Evolutionary conservation across 176 grass and related monocot species (phyloP).

Genomic region (Calamus simplicifolius): DNA sequence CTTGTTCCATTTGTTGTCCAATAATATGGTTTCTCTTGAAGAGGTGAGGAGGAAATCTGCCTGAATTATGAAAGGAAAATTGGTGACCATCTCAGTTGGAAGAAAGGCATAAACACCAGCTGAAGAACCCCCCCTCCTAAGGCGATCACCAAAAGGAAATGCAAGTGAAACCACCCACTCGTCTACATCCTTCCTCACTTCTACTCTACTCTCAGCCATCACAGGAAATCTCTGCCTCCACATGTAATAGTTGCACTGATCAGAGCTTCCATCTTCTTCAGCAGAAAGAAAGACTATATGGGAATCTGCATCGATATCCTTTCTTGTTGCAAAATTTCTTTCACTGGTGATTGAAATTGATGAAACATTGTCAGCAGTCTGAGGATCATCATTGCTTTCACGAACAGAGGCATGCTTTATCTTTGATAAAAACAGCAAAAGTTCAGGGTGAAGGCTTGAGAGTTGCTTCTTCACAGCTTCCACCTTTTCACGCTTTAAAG

Average conservation of each 20-base stretch:
- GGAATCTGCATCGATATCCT: slow-evolving; percentile 48
- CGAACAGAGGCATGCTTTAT: slow-evolving; percentile 42
- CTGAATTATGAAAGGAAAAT: slow-evolving; percentile 72
- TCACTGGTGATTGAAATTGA: slow-evolving; percentile 56
- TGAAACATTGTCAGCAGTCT: too few relatives aligned
- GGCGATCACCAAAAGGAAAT: slow-evolving; percentile 34
- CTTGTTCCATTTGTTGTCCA: slow-evolving; percentile 64
- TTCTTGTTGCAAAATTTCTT: slow-evolving; percentile 26
- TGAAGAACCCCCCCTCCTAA: slow-evolving; percentile 26
- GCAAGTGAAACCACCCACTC: slow-evolving; percentile 70
- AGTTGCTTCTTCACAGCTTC: slow-evolving; percentile 55
- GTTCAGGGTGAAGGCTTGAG: slow-evolving; percentile 60
- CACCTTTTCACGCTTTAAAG: slow-evolving; percentile 53
- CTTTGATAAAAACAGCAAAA: slow-evolving; percentile 68
- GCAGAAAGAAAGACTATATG: slow-evolving; percentile 45
- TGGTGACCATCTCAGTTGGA: slow-evolving; percentile 66
- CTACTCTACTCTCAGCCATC: slow-evolving; percentile 40
- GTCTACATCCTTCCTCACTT: slow-evolving; percentile 49
- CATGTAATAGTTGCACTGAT: slow-evolving; percentile 60
- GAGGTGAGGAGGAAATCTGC: slow-evolving; percentile 68
- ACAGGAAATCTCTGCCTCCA: slow-evolving; percentile 82
- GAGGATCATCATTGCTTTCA: slow-evolving; percentile 21
- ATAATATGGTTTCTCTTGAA: slow-evolving; percentile 51
- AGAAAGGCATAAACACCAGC: slow-evolving; percentile 64
- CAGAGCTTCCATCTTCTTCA: slow-evolving; percentile 17